These are phyloP conservation scores for Dictyostelium citrinum DNA, from an alignment of 78 protist genomes.

Conservation along the genomic window DNA sequence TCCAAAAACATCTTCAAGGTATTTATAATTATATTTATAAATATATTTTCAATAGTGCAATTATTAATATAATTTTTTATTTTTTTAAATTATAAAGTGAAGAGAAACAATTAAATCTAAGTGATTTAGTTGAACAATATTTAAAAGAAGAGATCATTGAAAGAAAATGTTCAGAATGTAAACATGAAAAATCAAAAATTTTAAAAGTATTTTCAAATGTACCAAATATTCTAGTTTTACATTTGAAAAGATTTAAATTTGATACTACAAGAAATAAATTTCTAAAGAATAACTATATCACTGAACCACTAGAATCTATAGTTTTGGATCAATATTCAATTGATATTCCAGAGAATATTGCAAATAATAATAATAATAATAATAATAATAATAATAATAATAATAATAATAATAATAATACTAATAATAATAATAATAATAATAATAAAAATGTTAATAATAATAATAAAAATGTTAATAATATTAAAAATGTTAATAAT, in stretches of 20 bases:
- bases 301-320: background rate
- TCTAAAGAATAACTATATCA: background rate
- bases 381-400: too few species aligned
- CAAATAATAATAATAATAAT: constrained; percentile 8
- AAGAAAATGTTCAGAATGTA: constrained; percentile 50
- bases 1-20: background rate
- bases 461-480: too few species aligned
- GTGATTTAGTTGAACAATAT: constrained; percentile 27
- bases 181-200: constrained; percentile 3
- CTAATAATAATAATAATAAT: too few species aligned
- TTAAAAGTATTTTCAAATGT: background rate
- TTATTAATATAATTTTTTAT: too few species aligned
- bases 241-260: constrained; percentile 23
- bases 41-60: too few species aligned
- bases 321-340: background rate
- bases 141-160: constrained; percentile 64
- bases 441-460: too few species aligned
- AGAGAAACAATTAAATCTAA: background rate
- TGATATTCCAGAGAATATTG: background rate
- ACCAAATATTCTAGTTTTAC: constrained; percentile 37
- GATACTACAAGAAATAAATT: background rate
- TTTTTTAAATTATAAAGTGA: background rate
- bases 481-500: too few species aligned
- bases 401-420: too few species aligned
- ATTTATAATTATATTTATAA: too few species aligned